These are phyloP conservation scores for Durio zibethinus DNA, from an alignment of 345 rosid species.

Conservation along the genomic window DNA sequence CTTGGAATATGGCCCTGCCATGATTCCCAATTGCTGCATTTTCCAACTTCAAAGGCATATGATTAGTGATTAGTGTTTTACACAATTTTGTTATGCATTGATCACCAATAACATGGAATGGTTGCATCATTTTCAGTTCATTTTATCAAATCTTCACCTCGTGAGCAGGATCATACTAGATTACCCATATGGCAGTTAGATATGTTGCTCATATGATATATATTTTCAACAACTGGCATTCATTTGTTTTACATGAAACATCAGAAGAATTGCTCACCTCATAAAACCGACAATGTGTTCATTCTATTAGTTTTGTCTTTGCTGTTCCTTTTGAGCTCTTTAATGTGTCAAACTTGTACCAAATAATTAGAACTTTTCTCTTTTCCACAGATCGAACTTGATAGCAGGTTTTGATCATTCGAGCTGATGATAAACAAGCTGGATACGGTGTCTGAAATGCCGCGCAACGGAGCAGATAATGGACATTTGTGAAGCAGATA, in stretches of 20 bases:
- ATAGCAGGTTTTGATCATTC: not conserved
- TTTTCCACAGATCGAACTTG: not conserved
- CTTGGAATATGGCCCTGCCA: not conserved
- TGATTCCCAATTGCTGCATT: not conserved
- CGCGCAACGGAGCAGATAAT: not conserved
- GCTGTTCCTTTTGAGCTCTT: not conserved
- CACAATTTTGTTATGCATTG: not conserved
- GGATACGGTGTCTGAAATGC: not conserved
- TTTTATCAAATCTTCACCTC: not conserved
- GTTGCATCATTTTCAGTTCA: not conserved
- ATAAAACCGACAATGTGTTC: not conserved
- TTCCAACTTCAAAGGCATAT: not conserved
- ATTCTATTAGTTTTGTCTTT: not conserved
- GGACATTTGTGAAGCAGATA: not conserved
- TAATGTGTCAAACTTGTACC: not conserved
- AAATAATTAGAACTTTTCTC: not conserved
- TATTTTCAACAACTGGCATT: not conserved
- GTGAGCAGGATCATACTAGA: not conserved
- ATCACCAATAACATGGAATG: not conserved
- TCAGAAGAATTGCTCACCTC: not conserved
- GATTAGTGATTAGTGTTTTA: not conserved
- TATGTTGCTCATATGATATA: not conserved
- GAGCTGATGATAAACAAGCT: not conserved
- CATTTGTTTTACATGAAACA: not conserved
- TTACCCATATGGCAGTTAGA: not conserved